Evolutionary conservation across 352 stramenopile species (phyloP).

Genomic region (Globisporangium parvum): DNA sequence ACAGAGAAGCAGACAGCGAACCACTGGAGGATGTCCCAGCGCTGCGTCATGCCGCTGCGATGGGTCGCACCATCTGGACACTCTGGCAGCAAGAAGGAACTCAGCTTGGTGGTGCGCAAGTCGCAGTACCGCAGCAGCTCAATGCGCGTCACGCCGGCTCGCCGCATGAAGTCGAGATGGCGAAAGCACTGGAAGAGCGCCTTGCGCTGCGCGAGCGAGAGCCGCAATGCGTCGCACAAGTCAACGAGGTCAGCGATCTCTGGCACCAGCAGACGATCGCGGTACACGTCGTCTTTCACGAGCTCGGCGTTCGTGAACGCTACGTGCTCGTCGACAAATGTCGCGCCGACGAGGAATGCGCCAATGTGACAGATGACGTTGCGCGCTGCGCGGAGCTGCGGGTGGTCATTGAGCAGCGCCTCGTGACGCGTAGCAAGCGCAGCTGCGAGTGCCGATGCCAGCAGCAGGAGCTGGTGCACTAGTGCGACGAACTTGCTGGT

Average conservation of each 20-base stretch:
- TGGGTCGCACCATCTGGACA: slow-evolving; percentile 21
- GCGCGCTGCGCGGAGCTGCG: slow-evolving; percentile 17
- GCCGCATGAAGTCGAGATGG: slow-evolving; percentile 52
- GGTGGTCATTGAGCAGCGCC: slow-evolving; percentile 6
- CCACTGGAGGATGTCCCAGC: slow-evolving; percentile 59
- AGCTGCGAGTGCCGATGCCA: neutral
- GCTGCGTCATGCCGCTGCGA: slow-evolving; percentile 23
- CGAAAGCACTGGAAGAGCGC: slow-evolving; percentile 60
- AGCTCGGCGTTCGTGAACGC: slow-evolving; percentile 39
- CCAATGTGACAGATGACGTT: slow-evolving; percentile 19
- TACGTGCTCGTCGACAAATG: slow-evolving; percentile 36
- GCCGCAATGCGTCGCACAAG: slow-evolving; percentile 39
- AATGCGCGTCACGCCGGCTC: slow-evolving; percentile 34
- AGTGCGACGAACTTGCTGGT: neutral
- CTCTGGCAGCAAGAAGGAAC: slow-evolving; percentile 30
- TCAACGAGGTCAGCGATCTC: slow-evolving; percentile 61
- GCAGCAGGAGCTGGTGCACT: neutral
- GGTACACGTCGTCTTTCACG: slow-evolving; percentile 59
- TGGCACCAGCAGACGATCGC: slow-evolving; percentile 42
- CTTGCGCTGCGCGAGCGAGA: slow-evolving; percentile 50
- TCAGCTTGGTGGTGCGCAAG: slow-evolving; percentile 28
- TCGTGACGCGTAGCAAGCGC: neutral
- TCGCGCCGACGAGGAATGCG: slow-evolving; percentile 35
- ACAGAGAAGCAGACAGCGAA: slow-evolving; percentile 48
- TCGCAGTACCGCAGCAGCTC: slow-evolving; percentile 59